phyloP scores from a whole-genome alignment of 2,329 filamentous ascomycete species.

The Aspergillus pseudoterreus region DNA sequence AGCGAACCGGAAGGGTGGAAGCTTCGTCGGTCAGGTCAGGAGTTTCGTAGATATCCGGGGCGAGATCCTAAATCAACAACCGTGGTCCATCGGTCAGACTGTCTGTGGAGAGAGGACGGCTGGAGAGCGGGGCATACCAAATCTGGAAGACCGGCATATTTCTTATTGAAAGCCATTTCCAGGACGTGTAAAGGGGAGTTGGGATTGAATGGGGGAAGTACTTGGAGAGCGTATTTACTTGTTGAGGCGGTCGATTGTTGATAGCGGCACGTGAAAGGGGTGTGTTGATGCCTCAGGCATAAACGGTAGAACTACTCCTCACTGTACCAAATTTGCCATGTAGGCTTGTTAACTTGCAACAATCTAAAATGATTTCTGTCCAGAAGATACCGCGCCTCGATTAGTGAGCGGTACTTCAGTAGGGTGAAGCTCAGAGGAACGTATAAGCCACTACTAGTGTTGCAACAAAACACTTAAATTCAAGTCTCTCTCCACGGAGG shows the following conservation, averaged over 20 bases:
- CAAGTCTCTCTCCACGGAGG: too few species aligned
- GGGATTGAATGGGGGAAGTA: background rate
- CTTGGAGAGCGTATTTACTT: conserved; percentile 2
- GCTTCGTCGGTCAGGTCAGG: conserved; percentile 87
- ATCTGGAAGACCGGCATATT: conserved; percentile 78
- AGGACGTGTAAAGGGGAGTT: background rate
- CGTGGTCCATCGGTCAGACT: background rate
- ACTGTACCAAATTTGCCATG: background rate
- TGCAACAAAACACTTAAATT: too few species aligned
- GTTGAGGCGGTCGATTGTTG: background rate
- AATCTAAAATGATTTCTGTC: too few species aligned
- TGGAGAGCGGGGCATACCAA: conserved; percentile 51
- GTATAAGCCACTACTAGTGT: too few species aligned
- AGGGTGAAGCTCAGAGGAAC: too few species aligned
- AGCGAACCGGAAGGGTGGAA: conserved; percentile 72
- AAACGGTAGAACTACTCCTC: background rate
- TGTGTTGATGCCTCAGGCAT: conserved; percentile 1
- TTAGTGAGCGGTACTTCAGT: too few species aligned
- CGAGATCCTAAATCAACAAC: conserved; percentile 65
- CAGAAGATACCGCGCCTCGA: too few species aligned
- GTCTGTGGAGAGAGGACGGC: background rate
- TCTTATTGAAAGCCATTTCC: conserved; percentile 71
- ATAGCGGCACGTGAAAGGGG: conserved; percentile 11
- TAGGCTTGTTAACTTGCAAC: too few species aligned
- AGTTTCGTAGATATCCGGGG: conserved; percentile 95